These are phyloP conservation scores for Cyathus striatus DNA, from an alignment of 768 basidiomycete species.

Conservation along the genomic window DNA sequence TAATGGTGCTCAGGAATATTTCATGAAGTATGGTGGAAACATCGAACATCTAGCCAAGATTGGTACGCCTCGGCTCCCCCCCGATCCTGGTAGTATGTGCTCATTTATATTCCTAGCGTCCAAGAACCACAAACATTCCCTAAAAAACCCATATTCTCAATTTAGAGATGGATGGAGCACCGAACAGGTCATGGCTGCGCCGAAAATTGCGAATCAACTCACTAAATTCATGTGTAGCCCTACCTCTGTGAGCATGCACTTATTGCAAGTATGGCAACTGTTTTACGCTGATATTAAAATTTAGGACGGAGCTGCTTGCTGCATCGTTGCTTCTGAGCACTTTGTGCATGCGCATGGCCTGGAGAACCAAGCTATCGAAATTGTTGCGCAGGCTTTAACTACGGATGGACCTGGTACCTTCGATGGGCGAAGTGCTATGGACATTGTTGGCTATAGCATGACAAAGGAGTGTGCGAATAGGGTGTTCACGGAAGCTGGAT, in stretches of 20 bases:
- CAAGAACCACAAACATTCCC: conserved; percentile 80
- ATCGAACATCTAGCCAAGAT: conserved; percentile 72
- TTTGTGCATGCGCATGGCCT: conserved; percentile 70
- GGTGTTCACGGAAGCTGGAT: conserved; percentile 69
- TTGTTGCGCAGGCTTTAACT: conserved; percentile 57
- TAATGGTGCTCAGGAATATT: conserved; percentile 75
- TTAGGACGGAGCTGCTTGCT: conserved; percentile 73
- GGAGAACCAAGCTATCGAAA: conserved; percentile 85
- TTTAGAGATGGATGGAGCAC: conserved; percentile 76
- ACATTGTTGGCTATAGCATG: conserved; percentile 80
- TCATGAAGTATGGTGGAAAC: conserved; percentile 64
- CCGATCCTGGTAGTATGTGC: background rate
- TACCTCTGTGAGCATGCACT: conserved; percentile 50
- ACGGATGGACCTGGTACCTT: conserved; percentile 68
- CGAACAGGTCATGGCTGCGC: conserved; percentile 61
- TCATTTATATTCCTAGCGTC: conserved; percentile 41
- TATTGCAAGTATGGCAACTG: background rate
- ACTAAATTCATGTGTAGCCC: conserved; percentile 89
- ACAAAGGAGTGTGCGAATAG: conserved; percentile 61
- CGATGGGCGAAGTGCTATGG: conserved; percentile 67
- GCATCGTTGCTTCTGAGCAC: conserved; percentile 72
- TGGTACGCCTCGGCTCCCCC: conserved; percentile 33
- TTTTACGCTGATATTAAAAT: conserved; percentile 1
- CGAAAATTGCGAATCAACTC: conserved; percentile 66
- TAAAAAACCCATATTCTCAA: conserved; percentile 84